Base-by-base conservation (phyloP, 129 eudicot genomes). In the Helianthus annuus region DNA sequence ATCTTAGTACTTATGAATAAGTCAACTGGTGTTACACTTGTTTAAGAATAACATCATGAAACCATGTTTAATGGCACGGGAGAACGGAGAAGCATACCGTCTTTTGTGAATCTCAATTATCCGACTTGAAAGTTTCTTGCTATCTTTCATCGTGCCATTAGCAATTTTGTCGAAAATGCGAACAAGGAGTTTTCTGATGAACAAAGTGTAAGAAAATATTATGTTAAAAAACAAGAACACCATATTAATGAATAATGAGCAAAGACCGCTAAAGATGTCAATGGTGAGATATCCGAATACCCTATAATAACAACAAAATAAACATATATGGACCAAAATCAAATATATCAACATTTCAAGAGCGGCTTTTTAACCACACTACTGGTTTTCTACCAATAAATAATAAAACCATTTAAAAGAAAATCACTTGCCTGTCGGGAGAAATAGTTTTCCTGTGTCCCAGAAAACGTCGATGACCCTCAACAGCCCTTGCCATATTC, bases 401-500 rank as follows among this genome's bases (percentile, higher is more conserved):
- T 16, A 53, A 53, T 16, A 53, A 53, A 53, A 49, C 10, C 11
- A 16, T 53, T 53, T 16, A 53, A 17, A 68, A 11, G 9, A 54
- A 63, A 70, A 40, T 10, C 0, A 52, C 72, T 64, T 82, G 80
- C 98, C 98, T 93, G 72, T 93, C 98, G 1, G 98, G 98, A 61
- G 92, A 81, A 56, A 93, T 90, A n/a, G 98, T 93, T 90, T 93
- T 93, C 56, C 90, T 85, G 72, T 93, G 98, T 34, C 97, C 98
- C 49, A 93, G 75, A 70, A 87, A 93, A 36, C 98, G 95, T 19
- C 98, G 91, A 82, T 93, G 98, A 44, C 98, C 98, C 75, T 94
- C 96, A 68, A 94, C 98, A 38, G 98, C 96, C 82, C 90, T 90
- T 64, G 98, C 98, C 98, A 94, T 94, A 81, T 94, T 94, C 63